These are phyloP conservation scores for Misopates orontium DNA, from an alignment of 257 asterid species.

Conservation along the genomic window DNA sequence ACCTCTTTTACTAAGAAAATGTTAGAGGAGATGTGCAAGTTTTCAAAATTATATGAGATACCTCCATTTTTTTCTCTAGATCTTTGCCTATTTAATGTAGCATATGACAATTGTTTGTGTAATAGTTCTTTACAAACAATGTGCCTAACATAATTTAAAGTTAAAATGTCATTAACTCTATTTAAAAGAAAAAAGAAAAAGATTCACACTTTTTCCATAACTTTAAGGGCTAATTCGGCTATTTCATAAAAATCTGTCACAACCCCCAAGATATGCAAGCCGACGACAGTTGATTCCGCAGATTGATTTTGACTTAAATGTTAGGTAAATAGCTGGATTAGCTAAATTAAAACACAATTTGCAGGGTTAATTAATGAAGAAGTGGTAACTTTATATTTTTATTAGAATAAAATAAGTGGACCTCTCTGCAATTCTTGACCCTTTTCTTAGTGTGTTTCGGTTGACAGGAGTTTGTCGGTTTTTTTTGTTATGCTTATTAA, in stretches of 20 bases:
- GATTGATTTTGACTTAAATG: background rate
- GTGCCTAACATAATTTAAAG: too few relatives aligned
- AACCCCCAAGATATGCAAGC: too few relatives aligned
- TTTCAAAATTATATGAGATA: too few relatives aligned
- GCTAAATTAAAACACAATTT: background rate
- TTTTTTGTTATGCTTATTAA: background rate
- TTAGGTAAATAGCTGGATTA: too few relatives aligned
- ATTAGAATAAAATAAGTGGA: conserved; percentile 28
- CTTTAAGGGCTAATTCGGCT: background rate
- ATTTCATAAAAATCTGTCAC: background rate
- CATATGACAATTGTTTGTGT: too few relatives aligned
- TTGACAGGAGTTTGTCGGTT: background rate
- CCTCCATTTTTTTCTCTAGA: too few relatives aligned
- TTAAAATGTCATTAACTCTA: too few relatives aligned
- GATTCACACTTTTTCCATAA: background rate
- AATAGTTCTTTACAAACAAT: too few relatives aligned
- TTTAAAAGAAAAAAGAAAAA: too few relatives aligned
- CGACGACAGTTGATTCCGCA: background rate
- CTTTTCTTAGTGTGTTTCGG: background rate
- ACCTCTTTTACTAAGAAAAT: too few relatives aligned
- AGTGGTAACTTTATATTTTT: background rate
- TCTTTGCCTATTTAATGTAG: too few relatives aligned
- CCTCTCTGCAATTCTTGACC: conserved; percentile 6
- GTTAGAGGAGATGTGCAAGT: too few relatives aligned
- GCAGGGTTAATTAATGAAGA: background rate